phyloP scores from a whole-genome alignment of 805 yeast genomes.

The Nakazawaea molendinolei region DNA sequence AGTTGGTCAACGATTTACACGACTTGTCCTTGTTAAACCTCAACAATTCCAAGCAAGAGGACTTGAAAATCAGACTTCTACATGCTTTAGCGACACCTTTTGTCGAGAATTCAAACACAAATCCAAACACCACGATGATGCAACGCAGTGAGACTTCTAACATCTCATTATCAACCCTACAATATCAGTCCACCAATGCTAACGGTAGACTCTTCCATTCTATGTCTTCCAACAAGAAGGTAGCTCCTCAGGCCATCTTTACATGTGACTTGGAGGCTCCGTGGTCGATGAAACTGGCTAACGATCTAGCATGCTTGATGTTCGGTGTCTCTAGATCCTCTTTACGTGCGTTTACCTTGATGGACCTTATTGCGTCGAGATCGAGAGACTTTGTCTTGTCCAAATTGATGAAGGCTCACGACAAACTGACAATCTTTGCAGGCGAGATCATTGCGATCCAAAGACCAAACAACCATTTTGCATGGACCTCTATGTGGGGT shows the following conservation, averaged over 20 bases:
- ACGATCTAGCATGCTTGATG: slow-evolving; percentile 82
- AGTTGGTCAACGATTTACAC: slow-evolving; percentile 49
- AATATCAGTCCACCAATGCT: slow-evolving; percentile 10
- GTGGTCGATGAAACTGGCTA: slow-evolving; percentile 77
- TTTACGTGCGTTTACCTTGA: slow-evolving; percentile 53
- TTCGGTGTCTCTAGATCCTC: slow-evolving; percentile 73
- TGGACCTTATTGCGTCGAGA: slow-evolving; percentile 75
- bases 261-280: slow-evolving; percentile 72
- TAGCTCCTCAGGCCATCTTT: slow-evolving; percentile 75
- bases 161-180: slow-evolving; percentile 23
- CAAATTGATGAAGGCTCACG: slow-evolving; percentile 29
- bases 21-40: slow-evolving; percentile 45
- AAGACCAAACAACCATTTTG: slow-evolving; percentile 55
- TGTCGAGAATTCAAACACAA: slow-evolving; percentile 30
- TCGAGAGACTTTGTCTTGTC: slow-evolving; percentile 64
- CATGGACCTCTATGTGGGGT: slow-evolving; percentile 92
- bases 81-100: slow-evolving; percentile 68
- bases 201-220: slow-evolving; percentile 38
- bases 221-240: slow-evolving; percentile 60
- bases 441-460: slow-evolving; percentile 83
- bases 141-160: slow-evolving; percentile 15
- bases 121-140: slow-evolving; percentile 1
- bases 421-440: slow-evolving; percentile 51
- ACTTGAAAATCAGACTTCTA: slow-evolving; percentile 39
- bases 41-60: slow-evolving; percentile 29